A percentile compares a stretch with the other conserved stretches of the same genome.
Evolutionary conservation across 2,329 filamentous ascomycete species (phyloP).

Genomic region (Exophiala spinifera): DNA sequence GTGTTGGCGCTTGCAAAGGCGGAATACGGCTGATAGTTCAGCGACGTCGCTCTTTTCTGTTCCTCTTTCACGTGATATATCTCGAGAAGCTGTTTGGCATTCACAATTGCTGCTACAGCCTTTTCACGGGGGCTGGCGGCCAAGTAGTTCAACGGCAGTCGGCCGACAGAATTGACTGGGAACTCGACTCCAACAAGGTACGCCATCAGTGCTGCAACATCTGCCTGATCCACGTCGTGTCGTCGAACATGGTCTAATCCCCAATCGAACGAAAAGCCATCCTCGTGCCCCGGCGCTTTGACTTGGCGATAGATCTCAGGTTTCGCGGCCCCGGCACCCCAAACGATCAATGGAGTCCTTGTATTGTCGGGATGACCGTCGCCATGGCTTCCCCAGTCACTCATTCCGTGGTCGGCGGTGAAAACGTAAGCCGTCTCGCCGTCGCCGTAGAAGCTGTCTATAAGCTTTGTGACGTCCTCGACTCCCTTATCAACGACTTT

Average conservation of each 20-base stretch:
- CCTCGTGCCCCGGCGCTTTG: conserved; percentile 78
- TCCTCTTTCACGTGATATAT: conserved; percentile 96
- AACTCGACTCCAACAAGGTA: conserved; percentile 85
- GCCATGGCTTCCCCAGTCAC: conserved; percentile 97
- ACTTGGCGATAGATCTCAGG: conserved; percentile 58
- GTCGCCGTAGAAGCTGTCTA: conserved; percentile 83
- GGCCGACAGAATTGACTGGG: conserved; percentile 92
- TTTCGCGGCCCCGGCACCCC: conserved; percentile 85
- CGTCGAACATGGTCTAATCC: conserved; percentile 72
- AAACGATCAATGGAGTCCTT: conserved; percentile 83
- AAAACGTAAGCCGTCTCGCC: conserved; percentile 92
- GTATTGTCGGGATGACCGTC: conserved; percentile 98
- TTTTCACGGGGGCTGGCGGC: conserved; percentile 71
- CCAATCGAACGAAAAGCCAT: conserved; percentile 85
- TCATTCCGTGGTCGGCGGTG: conserved; percentile 98
- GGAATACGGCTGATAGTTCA: conserved; percentile 74
- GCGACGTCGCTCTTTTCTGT: conserved; percentile 69
- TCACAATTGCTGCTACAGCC: conserved; percentile 77
- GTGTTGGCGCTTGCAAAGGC: conserved; percentile 63
- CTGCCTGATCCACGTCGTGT: conserved; percentile 90
- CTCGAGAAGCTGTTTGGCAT: conserved; percentile 82
- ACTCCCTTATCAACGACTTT: conserved; percentile 91
- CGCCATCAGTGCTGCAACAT: conserved; percentile 92
- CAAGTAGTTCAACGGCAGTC: conserved; percentile 81
- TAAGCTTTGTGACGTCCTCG: conserved; percentile 73